Base-by-base conservation (phyloP, 83 land plant genomes). In the Isoetes engelmannii region DNA sequence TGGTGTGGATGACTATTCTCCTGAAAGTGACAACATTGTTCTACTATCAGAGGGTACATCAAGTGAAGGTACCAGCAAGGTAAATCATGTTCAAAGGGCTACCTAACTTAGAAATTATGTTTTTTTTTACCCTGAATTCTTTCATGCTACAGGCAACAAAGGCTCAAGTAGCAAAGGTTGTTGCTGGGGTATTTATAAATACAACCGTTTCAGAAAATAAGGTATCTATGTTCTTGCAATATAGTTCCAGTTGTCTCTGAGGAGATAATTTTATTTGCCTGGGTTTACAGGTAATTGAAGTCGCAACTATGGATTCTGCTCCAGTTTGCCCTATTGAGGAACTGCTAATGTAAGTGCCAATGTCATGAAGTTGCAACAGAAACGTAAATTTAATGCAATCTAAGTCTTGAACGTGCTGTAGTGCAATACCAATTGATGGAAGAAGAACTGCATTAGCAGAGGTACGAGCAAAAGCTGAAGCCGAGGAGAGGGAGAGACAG, bases 351-450 rank as follows among this genome's bases (percentile, higher is more conserved):
- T 90, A 74, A 8, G 8, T 7, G n/a, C 12, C 12, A 10, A 12
- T 51, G 54, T 51, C 54, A 12, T 51, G 12, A 51, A 51, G 54
- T 28, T 28, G 37, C n/a, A 28, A 28, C 2, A 28, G 2, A 28
- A 28, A 28, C 2, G 37, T 28, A 28, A 0, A 28, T 28, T 28
- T 28, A 28, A 28, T 28, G 37, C 37, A 28, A 28, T 28, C 37
- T 28, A 28, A 28, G 37, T 28, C 37, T 28, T 28, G 37, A 2
- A 51, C 15, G 2, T 51, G 4, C 46, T 68, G 7, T 81, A 92
- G 98, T 68, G 80, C 82, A 12, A 90, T 93, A 54, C 96, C 96
- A 18, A 79, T 76, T 73, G 98, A 93, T 71, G 90, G 88, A 21
- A 84, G 92, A 75, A 84, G 92, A 48, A 77, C 85, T 66, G 89